Evolutionary conservation across 257 asterid species (phyloP), one percentile per base, ranked within the genome.

Genomic region (Jasminum sambac): DNA sequence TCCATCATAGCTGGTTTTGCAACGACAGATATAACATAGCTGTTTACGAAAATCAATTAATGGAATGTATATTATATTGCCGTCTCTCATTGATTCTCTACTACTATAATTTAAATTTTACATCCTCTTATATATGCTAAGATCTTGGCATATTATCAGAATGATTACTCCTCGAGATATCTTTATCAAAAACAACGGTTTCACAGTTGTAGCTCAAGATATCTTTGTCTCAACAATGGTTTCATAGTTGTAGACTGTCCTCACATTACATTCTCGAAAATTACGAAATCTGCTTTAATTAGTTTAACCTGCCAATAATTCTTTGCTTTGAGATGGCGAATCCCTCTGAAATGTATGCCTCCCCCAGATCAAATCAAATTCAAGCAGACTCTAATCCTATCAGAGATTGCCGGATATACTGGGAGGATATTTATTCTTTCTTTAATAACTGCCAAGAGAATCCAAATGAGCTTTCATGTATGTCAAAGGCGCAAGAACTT

Each of bases 321-420:
- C 76, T 72, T 55, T 13, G 59, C 61, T 24, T 38, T 12, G 59
- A 66, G 64, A 75, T 68, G 67, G 39, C 52, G 26, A 44, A 46
- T 67, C 52, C 48, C 0, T n/a, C 23, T 13, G 38, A 30, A 13
- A 39, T 11, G 40, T 43, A 13, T 9, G 9, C 68, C 60, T 67
- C 72, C n/a, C 57, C 24, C 24, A 42, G 25, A 30, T 63, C 48
- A 34, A 41, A 42, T 61, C 64, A 64, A 63, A 19, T 40, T 55
- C 34, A 59, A 48, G 50, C 17, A 11, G 24, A 36, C 8, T 26
- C 21, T 57, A 55, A 36, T 44, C 57, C 65, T 58, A 25, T 46
- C 26, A 43, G 16, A 63, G 67, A 13, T 25, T 24, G 34, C 48
- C 24, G 26, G 17, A 48, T 37, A 25, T 55, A 8, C 21, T 41